Evolutionary conservation across 495 filamentous ascomycete species (phyloP).

Genomic region (Aspergillus wentii): DNA sequence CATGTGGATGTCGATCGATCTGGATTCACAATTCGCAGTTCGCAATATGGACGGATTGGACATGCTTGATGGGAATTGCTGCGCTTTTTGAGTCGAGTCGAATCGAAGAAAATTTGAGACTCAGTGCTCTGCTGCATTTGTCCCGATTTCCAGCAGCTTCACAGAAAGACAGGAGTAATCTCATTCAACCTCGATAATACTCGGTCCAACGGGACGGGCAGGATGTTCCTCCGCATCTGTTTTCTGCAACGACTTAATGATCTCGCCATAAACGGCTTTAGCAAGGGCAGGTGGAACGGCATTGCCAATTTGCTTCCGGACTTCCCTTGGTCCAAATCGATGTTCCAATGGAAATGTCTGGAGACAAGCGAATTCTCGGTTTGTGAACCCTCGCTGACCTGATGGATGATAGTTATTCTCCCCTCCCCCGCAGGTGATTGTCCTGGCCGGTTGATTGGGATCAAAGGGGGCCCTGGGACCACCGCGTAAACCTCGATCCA

Average conservation of each 20-base stretch:
- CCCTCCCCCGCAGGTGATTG: conserved; percentile 68
- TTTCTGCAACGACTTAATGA: conserved; percentile 51
- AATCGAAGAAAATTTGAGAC: too few species aligned
- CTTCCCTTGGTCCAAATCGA: conserved; percentile 42
- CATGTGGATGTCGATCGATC: too few species aligned
- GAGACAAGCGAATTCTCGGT: conserved; percentile 68
- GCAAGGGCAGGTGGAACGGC: conserved; percentile 71
- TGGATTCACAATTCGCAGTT: too few species aligned
- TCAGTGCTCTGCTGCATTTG: too few species aligned
- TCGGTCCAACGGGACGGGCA: too few species aligned
- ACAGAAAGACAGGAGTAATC: too few species aligned
- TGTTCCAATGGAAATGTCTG: conserved; percentile 70
- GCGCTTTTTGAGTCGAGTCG: too few species aligned
- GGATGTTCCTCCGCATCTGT: conserved; percentile 48
- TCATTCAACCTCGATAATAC: not conserved
- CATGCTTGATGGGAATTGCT: too few species aligned
- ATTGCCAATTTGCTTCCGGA: conserved; percentile 79
- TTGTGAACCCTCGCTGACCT: conserved; percentile 62
- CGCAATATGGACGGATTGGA: too few species aligned
- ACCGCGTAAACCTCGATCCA: conserved; percentile 11
- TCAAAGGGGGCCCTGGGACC: conserved; percentile 27
- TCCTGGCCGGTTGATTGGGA: conserved; percentile 45
- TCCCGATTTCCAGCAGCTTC: too few species aligned
- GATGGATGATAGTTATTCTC: conserved; percentile 64
- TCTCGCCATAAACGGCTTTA: conserved; percentile 51